phyloP scores from a whole-genome alignment of 768 basidiomycete species.

The Boletellus sp. region DNA sequence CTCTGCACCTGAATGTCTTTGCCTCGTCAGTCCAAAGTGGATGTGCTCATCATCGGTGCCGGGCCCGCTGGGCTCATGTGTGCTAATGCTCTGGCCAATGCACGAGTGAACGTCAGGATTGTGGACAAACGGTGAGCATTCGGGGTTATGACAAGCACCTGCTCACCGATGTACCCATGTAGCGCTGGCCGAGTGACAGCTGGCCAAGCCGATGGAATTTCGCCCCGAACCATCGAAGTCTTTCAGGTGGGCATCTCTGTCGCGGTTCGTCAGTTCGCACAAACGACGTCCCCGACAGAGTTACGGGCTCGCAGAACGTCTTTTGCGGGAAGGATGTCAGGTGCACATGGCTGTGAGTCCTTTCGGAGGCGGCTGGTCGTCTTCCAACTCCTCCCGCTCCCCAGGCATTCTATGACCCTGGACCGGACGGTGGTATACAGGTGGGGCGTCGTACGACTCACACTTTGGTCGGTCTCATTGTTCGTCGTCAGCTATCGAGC shows the following conservation, averaged over 20 bases:
- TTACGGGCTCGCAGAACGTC: conserved; percentile 64
- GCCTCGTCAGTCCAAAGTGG: conserved; percentile 30
- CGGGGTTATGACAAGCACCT: not conserved
- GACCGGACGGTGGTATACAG: conserved; percentile 56
- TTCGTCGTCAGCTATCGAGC: conserved; percentile 48
- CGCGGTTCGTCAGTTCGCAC: not conserved
- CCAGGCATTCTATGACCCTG: conserved; percentile 75
- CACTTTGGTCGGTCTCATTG: not conserved
- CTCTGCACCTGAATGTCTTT: conserved; percentile 10
- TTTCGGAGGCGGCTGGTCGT: not conserved
- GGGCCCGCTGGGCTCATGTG: conserved; percentile 43
- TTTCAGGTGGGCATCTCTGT: conserved; percentile 34
- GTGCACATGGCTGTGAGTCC: conserved; percentile 61
- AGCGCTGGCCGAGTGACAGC: conserved; percentile 16
- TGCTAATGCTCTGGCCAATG: conserved; percentile 38
- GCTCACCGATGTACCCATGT: not conserved
- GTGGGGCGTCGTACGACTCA: conserved; percentile 27
- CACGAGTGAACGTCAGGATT: conserved; percentile 36
- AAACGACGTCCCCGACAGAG: conserved; percentile 41
- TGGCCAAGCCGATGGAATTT: conserved; percentile 30
- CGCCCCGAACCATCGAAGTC: conserved; percentile 37
- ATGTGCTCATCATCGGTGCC: conserved; percentile 42
- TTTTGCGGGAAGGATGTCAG: conserved; percentile 59
- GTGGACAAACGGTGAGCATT: conserved; percentile 37
- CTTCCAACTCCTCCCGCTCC: not conserved